Evolutionary conservation across 2,329 filamentous ascomycete species (phyloP).

Genomic region (Nectriaceae sp.): DNA sequence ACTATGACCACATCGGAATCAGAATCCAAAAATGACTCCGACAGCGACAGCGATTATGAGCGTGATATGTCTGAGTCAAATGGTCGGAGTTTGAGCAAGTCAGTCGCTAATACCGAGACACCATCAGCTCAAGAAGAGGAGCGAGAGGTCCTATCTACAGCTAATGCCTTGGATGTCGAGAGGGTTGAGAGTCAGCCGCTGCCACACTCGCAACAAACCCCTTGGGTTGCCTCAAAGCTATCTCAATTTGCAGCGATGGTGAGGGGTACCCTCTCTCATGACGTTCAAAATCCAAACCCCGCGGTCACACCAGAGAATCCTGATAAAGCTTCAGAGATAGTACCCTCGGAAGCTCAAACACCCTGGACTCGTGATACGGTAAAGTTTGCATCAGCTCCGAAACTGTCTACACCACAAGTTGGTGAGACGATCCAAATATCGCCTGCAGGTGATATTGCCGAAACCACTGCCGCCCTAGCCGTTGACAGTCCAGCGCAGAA

Average conservation of each 20-base stretch:
- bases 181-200: conserved; percentile 8
- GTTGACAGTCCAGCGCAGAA: conserved; percentile 9
- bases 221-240: conserved; percentile 21
- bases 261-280: not conserved
- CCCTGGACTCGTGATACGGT: conserved; percentile 19
- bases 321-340: not conserved
- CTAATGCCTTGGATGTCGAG: too few relatives aligned
- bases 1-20: not conserved
- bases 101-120: not conserved
- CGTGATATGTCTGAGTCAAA: too few relatives aligned
- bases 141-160: too few relatives aligned
- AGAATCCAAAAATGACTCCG: not conserved
- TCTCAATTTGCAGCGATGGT: conserved; percentile 21
- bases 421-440: not conserved
- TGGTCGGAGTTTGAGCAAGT: too few relatives aligned
- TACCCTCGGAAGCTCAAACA: conserved; percentile 17
- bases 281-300: not conserved
- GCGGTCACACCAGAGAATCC: conserved; percentile 1
- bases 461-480: conserved; percentile 1
- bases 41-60: too few relatives aligned
- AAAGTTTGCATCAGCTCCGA: not conserved
- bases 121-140: not conserved
- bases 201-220: conserved; percentile 27
- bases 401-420: not conserved
- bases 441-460: not conserved